Base-by-base conservation (phyloP, 2,329 filamentous ascomycete species). In the Ceratocystis diversiconidia region DNA sequence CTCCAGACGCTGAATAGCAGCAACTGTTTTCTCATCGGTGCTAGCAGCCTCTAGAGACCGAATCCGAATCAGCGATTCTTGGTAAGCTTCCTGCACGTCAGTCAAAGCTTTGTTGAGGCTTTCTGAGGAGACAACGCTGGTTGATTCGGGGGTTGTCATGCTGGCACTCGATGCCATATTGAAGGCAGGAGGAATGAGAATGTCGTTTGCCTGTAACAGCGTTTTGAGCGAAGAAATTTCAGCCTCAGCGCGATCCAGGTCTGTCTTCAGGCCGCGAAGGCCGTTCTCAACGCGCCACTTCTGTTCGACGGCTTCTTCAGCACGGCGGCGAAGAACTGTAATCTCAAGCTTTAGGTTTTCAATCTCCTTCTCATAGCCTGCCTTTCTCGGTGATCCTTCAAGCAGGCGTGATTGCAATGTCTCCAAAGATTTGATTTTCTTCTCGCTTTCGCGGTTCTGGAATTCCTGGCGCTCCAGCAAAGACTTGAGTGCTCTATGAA, bases 201-300 rank as follows among this genome's bases (percentile, higher is more conserved):
- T 90, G 71, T 96, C 91, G 70, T 92, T 88, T 73, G 95, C 90
- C 68, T 86, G 79, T 22, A 97, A 81, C 30, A 97, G 79, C 41
- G 79, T 82, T 55, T 90, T 85, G 50, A 99, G 81, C n/a, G 89
- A 89, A 50, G 84, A 79, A 36, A 95, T 95, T 76, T 99, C 94
- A 73, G 94, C 89, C 74, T 96, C 90, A 30, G 94, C 92, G 68
- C 92, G 89, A 75, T 97, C 94, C 52, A 99, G 83, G 72, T 97
- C 92, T 88, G 96, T 96, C 77, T 96, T 95, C 66, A 97, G 78
- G 65, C 92, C 90, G 63, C 85, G 82, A 1, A 97, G 79, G 19
- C 90, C 90, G 76, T 95, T 95, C 76, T 96, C 92, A 68, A 92
- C 92, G 73, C 95, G 88, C 87, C 90, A 97, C 75, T 97, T 97